These are phyloP conservation scores for Rutstroemia sp. DNA, from an alignment of 2,329 filamentous ascomycete species.

Conservation along the genomic window DNA sequence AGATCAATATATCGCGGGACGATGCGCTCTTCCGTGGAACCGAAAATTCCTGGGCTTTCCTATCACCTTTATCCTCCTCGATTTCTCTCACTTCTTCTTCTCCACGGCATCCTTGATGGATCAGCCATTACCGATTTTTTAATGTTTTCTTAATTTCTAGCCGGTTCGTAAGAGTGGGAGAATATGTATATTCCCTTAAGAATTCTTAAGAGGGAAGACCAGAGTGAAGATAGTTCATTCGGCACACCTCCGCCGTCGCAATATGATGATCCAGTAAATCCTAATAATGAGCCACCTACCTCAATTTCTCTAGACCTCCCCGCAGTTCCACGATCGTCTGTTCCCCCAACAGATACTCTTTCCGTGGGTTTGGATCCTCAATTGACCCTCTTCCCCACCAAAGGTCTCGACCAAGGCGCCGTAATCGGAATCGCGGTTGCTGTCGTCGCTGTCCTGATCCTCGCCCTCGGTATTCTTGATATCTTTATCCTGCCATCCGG, in stretches of 20 bases:
- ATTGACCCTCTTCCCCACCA: background rate
- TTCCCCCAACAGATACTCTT: background rate
- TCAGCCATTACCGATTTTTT: background rate
- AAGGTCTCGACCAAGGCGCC: background rate
- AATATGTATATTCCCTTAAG: background rate
- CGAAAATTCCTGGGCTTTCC: background rate
- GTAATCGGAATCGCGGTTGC: background rate
- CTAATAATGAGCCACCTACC: background rate
- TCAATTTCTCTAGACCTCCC: background rate
- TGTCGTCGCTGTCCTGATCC: background rate
- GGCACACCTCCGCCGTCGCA: background rate
- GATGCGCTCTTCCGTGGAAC: background rate
- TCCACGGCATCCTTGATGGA: slow-evolving; percentile 1
- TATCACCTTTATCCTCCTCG: background rate
- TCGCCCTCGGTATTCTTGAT: background rate
- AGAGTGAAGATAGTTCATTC: background rate
- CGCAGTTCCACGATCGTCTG: background rate
- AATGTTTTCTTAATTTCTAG: background rate
- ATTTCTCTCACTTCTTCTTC: background rate
- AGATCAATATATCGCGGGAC: background rate
- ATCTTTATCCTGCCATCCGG: background rate
- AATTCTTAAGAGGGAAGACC: background rate
- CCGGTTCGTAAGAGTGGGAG: background rate
- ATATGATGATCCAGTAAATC: background rate
- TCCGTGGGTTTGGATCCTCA: background rate